A percentile compares a stretch with the other conserved stretches of the same genome.
These are phyloP conservation scores for Datisca glomerata DNA, from an alignment of 306 rosid species.

Conservation along the genomic window DNA sequence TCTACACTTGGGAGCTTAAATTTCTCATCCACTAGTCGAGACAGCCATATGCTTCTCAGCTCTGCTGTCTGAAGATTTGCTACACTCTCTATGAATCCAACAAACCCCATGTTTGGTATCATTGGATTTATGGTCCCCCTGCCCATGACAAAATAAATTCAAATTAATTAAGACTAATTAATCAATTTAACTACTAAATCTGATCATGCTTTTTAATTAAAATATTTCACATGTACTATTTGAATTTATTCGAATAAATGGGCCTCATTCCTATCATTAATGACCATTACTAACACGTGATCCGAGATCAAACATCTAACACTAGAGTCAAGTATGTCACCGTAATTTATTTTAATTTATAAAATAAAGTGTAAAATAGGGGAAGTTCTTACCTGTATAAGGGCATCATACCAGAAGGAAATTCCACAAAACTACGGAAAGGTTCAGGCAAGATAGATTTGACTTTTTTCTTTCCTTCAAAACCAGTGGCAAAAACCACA, in stretches of 20 bases:
- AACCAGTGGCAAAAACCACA: conserved; percentile 56
- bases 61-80: conserved; percentile 52
- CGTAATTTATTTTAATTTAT: too few relatives aligned
- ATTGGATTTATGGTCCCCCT: conserved; percentile 42
- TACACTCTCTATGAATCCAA: conserved; percentile 52
- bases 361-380: too few relatives aligned
- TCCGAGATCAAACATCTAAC: too few relatives aligned
- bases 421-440: conserved; percentile 26
- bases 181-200: too few relatives aligned
- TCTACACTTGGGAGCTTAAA: conserved; percentile 42
- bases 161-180: too few relatives aligned
- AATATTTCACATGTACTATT: not conserved
- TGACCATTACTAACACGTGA: too few relatives aligned
- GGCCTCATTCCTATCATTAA: too few relatives aligned
- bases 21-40: conserved; percentile 27
- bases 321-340: too few relatives aligned
- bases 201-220: too few relatives aligned
- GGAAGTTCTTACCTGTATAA: conserved; percentile 26
- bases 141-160: too few relatives aligned
- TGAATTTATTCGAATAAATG: too few relatives aligned
- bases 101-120: conserved; percentile 53
- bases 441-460: conserved; percentile 34
- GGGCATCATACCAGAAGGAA: conserved; percentile 44
- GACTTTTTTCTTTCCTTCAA: conserved; percentile 47
- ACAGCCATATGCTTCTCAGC: conserved; percentile 46